Percentiles rank a stretch among this genome's conserved stretches.
Conservation (phyloP, 345 rosid genomes). For the Salix purpurea region DNA sequence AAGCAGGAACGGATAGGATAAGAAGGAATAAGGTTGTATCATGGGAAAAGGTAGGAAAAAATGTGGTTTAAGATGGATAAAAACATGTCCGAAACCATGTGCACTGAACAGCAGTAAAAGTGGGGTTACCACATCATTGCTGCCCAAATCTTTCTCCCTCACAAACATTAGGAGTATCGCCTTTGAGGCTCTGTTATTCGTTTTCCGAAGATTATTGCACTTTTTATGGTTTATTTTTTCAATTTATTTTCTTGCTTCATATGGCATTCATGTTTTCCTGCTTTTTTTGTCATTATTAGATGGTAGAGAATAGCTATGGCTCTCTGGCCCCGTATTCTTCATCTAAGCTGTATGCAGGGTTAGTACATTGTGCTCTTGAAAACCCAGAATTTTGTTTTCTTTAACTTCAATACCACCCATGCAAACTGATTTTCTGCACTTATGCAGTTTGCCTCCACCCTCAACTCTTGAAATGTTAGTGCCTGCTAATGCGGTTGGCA, state of each 20-base stretch:
- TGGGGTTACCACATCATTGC: background rate
- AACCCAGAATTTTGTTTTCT: conserved; percentile 2
- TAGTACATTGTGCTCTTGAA: conserved; percentile 24
- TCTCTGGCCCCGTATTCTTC: conserved; percentile 67
- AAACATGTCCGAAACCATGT: background rate
- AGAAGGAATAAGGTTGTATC: background rate
- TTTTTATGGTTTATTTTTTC: background rate
- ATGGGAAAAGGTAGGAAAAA: background rate
- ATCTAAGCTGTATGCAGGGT: conserved; percentile 68
- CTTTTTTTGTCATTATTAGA: conserved; percentile 31
- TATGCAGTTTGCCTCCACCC: conserved; percentile 51
- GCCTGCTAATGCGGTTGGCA: conserved; percentile 82
- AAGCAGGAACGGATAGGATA: background rate
- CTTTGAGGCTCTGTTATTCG: background rate
- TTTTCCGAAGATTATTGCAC: background rate
- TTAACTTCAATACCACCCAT: background rate
- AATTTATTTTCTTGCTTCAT: background rate
- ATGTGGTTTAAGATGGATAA: background rate
- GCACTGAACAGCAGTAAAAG: background rate
- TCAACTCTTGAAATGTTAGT: conserved; percentile 67
- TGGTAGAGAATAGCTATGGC: conserved; percentile 58
- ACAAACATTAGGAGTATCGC: background rate
- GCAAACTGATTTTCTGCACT: conserved; percentile 9
- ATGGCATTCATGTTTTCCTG: conserved; percentile 2
- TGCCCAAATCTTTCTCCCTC: background rate